Evolutionary conservation across 805 yeast species (phyloP), one percentile per base, ranked within the genome.

Genomic region (Jamesozyma jinghongensis): DNA sequence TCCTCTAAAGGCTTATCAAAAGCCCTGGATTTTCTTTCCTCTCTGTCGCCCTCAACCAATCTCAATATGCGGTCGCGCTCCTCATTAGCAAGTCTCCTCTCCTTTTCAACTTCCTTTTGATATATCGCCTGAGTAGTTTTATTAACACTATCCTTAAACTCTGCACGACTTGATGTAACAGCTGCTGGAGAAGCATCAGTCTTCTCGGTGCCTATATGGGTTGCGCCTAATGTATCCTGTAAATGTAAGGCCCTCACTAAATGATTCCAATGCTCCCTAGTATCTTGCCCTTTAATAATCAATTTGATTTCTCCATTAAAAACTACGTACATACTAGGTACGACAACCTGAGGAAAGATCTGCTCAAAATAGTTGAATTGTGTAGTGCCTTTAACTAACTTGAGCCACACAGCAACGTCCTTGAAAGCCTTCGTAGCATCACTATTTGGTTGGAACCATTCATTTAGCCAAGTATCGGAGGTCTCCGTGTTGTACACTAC

Each of bases 321-420:
- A n/a, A 83, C 66, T 12, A 80, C 61, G 51, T 74, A 70, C 19
- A 81, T 61, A 46, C 83, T 69, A 1, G 88, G 88, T 3, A 70
- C 66, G 0, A 50, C 52, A 6, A 70, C 62, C 14, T 66, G 60
- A 2, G 77, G 77, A 46, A 77, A 79, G n/a, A 80, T 62, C 45
- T 76, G 78, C 28, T 68, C 62, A 50, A 81, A 78, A 47, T 64
- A 63, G 1, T 45, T 51, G 44, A 66, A 77, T 44, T 76, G 75
- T 0, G 53, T 50, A 1, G 77, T 59, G 3, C 61, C 70, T 35
- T 65, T 60, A 1, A 53, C 29, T 18, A 79, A 52, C 42, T 62
- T 57, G 22, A 78, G 53, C 31, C 70, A 63, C 2, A 77, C 62
- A 4, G 64, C 56, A 6, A 46, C 36, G 2, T 32, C 48, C 20